Evolutionary conservation across 345 rosid genomes (phyloP), one percentile per base, ranked within the genome.

Genomic region (Corchorus olitorius): DNA sequence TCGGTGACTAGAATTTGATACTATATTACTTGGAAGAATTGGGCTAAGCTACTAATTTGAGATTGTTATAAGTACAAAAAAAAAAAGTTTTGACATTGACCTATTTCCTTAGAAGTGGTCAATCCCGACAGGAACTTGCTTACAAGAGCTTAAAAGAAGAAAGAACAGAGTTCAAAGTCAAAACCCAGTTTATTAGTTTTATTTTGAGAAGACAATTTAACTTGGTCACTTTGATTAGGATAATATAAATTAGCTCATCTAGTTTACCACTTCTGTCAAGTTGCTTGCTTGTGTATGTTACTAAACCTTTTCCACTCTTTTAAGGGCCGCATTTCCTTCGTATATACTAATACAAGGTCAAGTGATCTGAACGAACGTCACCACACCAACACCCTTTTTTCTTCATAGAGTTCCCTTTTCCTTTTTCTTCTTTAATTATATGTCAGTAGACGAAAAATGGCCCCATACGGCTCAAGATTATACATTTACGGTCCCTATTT

Each of bases 251-350:
- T 16, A 27, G 14, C 14, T 14, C 46, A 52, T 35, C 17, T 4
- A 50, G 54, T 50, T 53, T 17, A 34, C 48, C 33, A 34, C 11
- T 70, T 0, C 46, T 8, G 33, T 52, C 61, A 70, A 70, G 61
- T 53, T 53, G 74, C 48, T 70, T 70, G 74, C 49, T 70, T 53
- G 48, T 70, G 12, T 2, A 59, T 70, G 17, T 70, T 17, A 17
- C 33, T 55, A 50, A 52, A 34, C 33, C 74, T 70, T 52, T 34
- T 70, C 61, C 45, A 3, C 48, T 52, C 74, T 12, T 52, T 33
- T 1, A 35, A 34, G 15, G 39, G 41, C 41, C 19, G 56, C 56
- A 20, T 19, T 46, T 20, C 72, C 49, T 16, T 69, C 45, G 59
- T 50, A n/a, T 19, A 50, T 53, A 16, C 46, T 5, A 34, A 61